Base-by-base conservation (phyloP, 1,139 yeast species). In the Zygosaccharomyces pseudobailii region DNA sequence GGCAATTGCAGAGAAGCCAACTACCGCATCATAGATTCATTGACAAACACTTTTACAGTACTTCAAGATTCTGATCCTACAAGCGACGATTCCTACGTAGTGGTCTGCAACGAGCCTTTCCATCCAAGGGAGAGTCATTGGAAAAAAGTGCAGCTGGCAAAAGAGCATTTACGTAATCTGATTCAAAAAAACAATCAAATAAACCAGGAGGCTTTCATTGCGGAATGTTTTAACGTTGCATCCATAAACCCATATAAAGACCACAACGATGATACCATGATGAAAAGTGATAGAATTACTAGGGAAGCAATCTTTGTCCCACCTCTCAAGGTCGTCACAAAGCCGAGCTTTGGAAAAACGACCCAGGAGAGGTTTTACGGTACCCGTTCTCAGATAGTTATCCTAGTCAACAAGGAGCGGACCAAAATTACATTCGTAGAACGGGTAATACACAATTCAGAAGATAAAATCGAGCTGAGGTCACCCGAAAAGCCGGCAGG, bases 351-450 rank as follows among this genome's bases (percentile, higher is more conserved):
- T 58, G 25, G 70, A 70, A 3, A 62, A 65, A 3, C 61, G 69
- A 7, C 43, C 53, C 10, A 56, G 67, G 65, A 66, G 13, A 86
- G 87, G 0, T 80, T 73, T 57, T 92, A 90, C 59, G 97, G 97
- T 0, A 92, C 98, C 0, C 70, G 97, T 46, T 87, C 97, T 0
- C 96, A 89, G 61, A 88, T 96, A 0, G 78, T 89, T 1, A 73
- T 90, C 5, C 61, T 88, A 20, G 73, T 87, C 8, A 78, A 76
- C 55, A 73, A 71, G 33, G 48, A 64, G 5, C 48, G 51, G 10
- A 84, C 85, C 2, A 59, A 59, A 17, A 69, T 75, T n/a, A 66
- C 67, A 31, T 75, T 75, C 53, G 57, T 70, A 3, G 84, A 80
- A 56, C 65, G 66, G 33, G 68, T 69, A 5, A 51, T 73, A 10